Evolutionary conservation across 257 asterid species (phyloP), one percentile per base, ranked within the genome.

Genomic region (Solanum dulcamara): DNA sequence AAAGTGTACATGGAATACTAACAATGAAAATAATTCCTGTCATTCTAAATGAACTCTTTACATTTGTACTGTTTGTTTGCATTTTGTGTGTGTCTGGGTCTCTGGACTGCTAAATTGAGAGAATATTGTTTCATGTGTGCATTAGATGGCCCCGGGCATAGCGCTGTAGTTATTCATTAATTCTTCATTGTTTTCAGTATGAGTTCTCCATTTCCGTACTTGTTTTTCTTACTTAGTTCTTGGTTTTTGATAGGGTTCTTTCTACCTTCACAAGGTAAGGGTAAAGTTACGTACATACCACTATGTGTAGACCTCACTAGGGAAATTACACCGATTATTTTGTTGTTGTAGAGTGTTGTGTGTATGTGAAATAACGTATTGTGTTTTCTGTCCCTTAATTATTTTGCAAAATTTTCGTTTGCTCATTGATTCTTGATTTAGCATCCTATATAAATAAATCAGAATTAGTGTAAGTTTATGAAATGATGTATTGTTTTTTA

Each of bases 1-100:
- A 2, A 46, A 44, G 6, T 77, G 83, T 77, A 77, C 38, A 77
- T 77, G 83, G 57, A 28, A 77, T 48, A 77, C 83, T 77, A 77
- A 28, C 83, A 44, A 28, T 30, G 42, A 15, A 15, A 30, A 46
- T 4, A 17, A 64, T 77, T 46, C 37, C 83, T 83, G 86, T 48
- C 84, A 38, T 46, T 77, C 37, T 46, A 46, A 14, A 26, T 74
- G 12, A 74, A 7, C 37, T 74, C 24, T 44, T n/a, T 24, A 74
- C 20, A 14, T 40, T 74, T 14, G 18, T 22, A 1, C 4, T 26
- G 7, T 9, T 28, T 77, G 24, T 17, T 75, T 77, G 62, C 82
- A 5, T 46, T 28, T 46, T 28, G 62, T 48, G 17, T 38, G 11
- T 10, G 26, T 32, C 37, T 32, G 26, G 2, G 40, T 28, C 22